phyloP scores from a whole-genome alignment of 2,329 filamentous ascomycete genomes.

The Nemania sp. region DNA sequence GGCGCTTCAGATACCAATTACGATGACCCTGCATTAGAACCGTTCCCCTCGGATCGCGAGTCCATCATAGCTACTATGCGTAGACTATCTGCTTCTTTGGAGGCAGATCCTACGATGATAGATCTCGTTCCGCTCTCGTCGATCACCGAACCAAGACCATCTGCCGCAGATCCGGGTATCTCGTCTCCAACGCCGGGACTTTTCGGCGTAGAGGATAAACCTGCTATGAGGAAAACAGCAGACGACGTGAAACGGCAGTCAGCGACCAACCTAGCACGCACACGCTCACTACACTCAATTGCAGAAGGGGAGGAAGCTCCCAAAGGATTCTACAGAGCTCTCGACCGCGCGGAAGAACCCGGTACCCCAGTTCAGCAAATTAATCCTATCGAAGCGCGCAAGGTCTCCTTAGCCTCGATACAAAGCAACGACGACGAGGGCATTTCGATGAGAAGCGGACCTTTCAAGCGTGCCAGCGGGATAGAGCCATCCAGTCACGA shows the following conservation, averaged over 20 bases:
- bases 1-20: slow-evolving; percentile 29
- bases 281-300: slow-evolving; percentile 32
- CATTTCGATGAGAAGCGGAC: slow-evolving; percentile 31
- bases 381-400: slow-evolving; percentile 22
- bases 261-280: slow-evolving; percentile 10
- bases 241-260: background rate
- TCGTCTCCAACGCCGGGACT: background rate
- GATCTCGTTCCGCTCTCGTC: slow-evolving; percentile 27
- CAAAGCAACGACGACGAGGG: slow-evolving; percentile 34
- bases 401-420: slow-evolving; percentile 9
- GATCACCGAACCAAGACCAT: slow-evolving; percentile 11
- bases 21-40: slow-evolving; percentile 37
- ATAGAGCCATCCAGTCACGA: background rate
- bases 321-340: background rate
- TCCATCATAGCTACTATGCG: slow-evolving; percentile 39
- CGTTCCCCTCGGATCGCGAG: slow-evolving; percentile 37
- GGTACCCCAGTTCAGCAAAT: slow-evolving; percentile 19
- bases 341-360: background rate
- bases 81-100: slow-evolving; percentile 36
- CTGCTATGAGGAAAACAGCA: slow-evolving; percentile 1
- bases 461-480: background rate
- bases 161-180: background rate
- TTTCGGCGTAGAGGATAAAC: slow-evolving; percentile 2
- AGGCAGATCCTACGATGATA: slow-evolving; percentile 33
- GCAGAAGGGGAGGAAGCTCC: slow-evolving; percentile 31